Percentiles rank a stretch among this genome's conserved stretches.
Conservation (phyloP, 495 filamentous ascomycete genomes). For the Daldinia decipiens region DNA sequence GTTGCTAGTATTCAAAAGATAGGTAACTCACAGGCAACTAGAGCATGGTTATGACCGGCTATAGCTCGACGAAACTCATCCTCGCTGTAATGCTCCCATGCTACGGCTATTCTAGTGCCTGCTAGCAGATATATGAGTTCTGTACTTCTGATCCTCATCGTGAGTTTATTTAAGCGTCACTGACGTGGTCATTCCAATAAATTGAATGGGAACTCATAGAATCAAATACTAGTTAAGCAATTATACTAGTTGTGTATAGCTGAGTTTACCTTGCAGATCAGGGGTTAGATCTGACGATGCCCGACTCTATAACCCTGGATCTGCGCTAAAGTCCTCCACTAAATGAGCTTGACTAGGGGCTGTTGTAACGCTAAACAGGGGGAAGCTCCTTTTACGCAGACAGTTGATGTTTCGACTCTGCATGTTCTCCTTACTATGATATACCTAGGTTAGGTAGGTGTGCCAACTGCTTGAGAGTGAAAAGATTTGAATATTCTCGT, state of each 20-base stretch:
- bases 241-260: background rate
- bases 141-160: conserved; percentile 38
- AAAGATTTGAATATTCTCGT: background rate
- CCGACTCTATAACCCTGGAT: conserved; percentile 35
- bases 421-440: conserved; percentile 34
- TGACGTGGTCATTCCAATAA: conserved; percentile 6
- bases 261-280: conserved; percentile 43
- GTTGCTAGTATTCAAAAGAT: background rate
- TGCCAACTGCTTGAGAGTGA: background rate
- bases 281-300: conserved; percentile 43
- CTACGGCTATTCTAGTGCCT: conserved; percentile 13
- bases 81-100: conserved; percentile 53
- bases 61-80: conserved; percentile 47
- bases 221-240: conserved; percentile 35
- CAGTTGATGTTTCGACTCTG: conserved; percentile 46
- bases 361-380: conserved; percentile 41
- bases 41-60: conserved; percentile 46
- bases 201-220: conserved; percentile 22
- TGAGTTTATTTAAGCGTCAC: conserved; percentile 10
- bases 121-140: conserved; percentile 33
- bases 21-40: conserved; percentile 58
- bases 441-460: background rate
- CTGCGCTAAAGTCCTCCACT: conserved; percentile 36
- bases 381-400: conserved; percentile 31
- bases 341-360: conserved; percentile 13